Evolutionary conservation across 805 yeast genomes (phyloP).

Genomic region (Saturnispora gosingensis): DNA sequence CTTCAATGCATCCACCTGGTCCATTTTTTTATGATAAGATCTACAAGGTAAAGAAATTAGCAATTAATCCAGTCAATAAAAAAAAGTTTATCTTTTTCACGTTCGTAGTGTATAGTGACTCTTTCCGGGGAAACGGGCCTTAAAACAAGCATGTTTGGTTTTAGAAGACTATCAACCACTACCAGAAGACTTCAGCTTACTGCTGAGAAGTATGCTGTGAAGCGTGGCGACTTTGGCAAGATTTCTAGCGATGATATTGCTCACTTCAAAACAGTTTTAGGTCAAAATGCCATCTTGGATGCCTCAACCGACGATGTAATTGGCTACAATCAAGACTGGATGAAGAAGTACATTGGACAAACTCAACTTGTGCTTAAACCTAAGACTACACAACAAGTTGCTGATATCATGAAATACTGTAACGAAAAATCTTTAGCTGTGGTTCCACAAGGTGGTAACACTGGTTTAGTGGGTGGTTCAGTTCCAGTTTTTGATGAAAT

Average conservation of each 20-base stretch:
- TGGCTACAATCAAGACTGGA: conserved; percentile 83
- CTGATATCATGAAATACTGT: conserved; percentile 70
- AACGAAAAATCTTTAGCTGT: conserved; percentile 69
- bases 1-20: conserved; percentile 28
- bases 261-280: conserved; percentile 51
- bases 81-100: not conserved
- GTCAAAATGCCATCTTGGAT: conserved; percentile 40
- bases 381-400: conserved; percentile 66
- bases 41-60: not conserved
- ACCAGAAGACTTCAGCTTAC: conserved; percentile 7
- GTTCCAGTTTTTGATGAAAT: conserved; percentile 89
- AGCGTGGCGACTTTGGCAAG: conserved; percentile 15
- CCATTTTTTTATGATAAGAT: not conserved
- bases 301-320: conserved; percentile 51
- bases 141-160: not conserved
- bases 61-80: not conserved
- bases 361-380: conserved; percentile 77
- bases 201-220: conserved; percentile 11
- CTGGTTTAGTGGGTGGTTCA: conserved; percentile 93
- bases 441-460: conserved; percentile 96
- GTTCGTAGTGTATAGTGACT: not conserved
- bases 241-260: conserved; percentile 49
- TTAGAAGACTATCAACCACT: not conserved
- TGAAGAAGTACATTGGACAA: conserved; percentile 88
- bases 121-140: conserved; percentile 8